Percentiles rank a stretch among this genome's conserved stretches.
Evolutionary conservation across 176 grass and related monocot species (phyloP).

Genomic region (Rhynchospora breviuscula): DNA sequence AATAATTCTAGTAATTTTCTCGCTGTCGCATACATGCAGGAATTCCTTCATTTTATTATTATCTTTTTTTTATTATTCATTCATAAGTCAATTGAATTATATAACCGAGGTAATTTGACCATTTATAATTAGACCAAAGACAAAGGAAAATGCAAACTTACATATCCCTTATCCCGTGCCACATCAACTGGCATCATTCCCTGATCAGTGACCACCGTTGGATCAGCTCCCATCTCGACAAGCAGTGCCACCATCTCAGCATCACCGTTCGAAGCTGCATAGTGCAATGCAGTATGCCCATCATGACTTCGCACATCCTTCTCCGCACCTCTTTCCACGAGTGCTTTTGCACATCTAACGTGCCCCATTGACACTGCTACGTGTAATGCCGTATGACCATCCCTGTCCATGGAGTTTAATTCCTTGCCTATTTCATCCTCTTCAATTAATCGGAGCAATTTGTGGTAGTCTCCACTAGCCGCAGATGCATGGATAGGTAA

Average conservation of each 20-base stretch:
- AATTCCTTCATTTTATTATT: background rate
- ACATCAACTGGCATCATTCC: slow-evolving; percentile 52
- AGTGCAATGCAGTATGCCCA: slow-evolving; percentile 53
- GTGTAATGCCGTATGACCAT: slow-evolving; percentile 35
- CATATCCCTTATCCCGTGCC: slow-evolving; percentile 71
- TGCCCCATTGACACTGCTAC: slow-evolving; percentile 41
- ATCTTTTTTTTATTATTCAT: background rate
- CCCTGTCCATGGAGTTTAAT: slow-evolving; percentile 25
- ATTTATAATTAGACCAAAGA: background rate
- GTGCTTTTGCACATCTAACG: slow-evolving; percentile 21
- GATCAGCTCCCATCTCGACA: slow-evolving; percentile 66
- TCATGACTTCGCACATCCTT: slow-evolving; percentile 41
- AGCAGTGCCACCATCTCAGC: slow-evolving; percentile 44
- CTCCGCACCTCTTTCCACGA: slow-evolving; percentile 40
- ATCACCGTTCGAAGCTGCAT: slow-evolving; percentile 46
- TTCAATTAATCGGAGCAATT: slow-evolving; percentile 10
- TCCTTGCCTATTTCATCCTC: background rate
- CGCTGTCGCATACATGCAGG: background rate
- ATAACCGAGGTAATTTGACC: background rate
- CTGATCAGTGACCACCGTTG: slow-evolving; percentile 29
- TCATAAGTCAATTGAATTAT: too few species aligned
- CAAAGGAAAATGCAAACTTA: slow-evolving; percentile 33
- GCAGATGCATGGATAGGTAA: slow-evolving; percentile 51
- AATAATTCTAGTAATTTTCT: background rate
- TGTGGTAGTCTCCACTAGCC: slow-evolving; percentile 40